phyloP scores from a whole-genome alignment of 306 rosid genomes.

The Cyamopsis tetragonoloba region DNA sequence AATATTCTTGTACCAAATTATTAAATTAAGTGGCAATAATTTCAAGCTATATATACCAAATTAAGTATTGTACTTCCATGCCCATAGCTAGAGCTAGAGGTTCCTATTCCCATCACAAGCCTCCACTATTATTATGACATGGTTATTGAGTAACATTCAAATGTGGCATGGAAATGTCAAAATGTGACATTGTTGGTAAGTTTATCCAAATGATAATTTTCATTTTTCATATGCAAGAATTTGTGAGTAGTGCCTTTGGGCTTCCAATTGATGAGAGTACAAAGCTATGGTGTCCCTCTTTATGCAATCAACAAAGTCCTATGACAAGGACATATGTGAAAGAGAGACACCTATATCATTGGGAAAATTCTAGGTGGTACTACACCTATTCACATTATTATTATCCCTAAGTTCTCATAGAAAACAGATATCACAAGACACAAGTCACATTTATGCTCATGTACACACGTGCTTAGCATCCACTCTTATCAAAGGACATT shows the following conservation, averaged over 20 bases:
- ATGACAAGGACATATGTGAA: conserved; percentile 25
- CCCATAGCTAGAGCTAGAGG: too few species aligned
- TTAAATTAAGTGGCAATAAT: too few species aligned
- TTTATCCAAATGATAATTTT: too few species aligned
- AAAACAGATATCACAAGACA: conserved; percentile 9
- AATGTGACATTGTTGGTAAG: too few species aligned
- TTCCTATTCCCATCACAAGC: too few species aligned
- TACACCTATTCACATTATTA: background rate
- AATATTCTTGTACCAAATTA: too few species aligned
- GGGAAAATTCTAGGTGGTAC: conserved; percentile 30
- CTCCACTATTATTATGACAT: too few species aligned
- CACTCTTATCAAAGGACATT: background rate
- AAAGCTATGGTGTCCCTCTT: conserved; percentile 45
- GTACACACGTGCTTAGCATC: conserved; percentile 21
- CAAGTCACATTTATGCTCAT: background rate
- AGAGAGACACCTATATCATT: background rate
- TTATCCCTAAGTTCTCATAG: background rate
- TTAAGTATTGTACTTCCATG: too few species aligned
- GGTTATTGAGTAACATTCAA: too few species aligned
- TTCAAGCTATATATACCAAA: too few species aligned
- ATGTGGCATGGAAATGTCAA: too few species aligned
- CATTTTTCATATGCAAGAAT: too few species aligned
- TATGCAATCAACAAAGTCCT: conserved; percentile 34
- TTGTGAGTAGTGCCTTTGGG: conserved; percentile 33
- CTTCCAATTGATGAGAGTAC: conserved; percentile 34